These are phyloP conservation scores for Bipolaris cookei DNA, from an alignment of 2,329 filamentous ascomycete species.

Conservation along the genomic window DNA sequence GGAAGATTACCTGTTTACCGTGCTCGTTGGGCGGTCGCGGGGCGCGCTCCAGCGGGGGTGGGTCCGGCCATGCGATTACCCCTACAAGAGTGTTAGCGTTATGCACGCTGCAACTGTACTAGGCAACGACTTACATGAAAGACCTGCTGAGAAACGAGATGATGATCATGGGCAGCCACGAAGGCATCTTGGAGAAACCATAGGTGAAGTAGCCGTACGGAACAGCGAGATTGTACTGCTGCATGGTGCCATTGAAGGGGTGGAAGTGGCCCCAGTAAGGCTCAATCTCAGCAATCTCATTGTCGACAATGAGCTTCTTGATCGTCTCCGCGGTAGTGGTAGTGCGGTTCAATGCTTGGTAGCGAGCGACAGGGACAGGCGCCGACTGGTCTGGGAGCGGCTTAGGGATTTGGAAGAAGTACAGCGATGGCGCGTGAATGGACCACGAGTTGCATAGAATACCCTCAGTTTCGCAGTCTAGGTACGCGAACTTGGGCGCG, in stretches of 20 bases:
- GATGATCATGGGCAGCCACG: conserved; percentile 78
- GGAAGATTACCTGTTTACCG: conserved; percentile 5
- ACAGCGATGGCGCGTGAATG: conserved; percentile 67
- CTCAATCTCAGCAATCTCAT: conserved; percentile 59
- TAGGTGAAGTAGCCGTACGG: conserved; percentile 73
- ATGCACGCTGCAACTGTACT: background rate
- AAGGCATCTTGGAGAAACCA: conserved; percentile 65
- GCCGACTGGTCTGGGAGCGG: conserved; percentile 68
- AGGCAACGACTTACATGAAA: conserved; percentile 68
- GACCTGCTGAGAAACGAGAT: conserved; percentile 75
- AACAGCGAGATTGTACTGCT: conserved; percentile 66
- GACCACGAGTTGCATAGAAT: conserved; percentile 79
- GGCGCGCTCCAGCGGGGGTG: conserved; percentile 9
- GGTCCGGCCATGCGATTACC: conserved; percentile 21
- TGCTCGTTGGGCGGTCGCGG: conserved; percentile 10
- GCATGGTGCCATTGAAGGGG: conserved; percentile 73
- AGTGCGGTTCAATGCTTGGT: conserved; percentile 72
- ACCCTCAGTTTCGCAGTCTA: conserved; percentile 77
- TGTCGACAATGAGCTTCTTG: conserved; percentile 65
- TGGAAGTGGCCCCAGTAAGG: conserved; percentile 74
- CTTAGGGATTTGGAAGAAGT: conserved; percentile 67
- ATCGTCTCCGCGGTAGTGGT: conserved; percentile 70
- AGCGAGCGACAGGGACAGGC: conserved; percentile 68
- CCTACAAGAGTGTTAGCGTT: conserved; percentile 11
- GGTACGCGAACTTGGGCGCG: conserved; percentile 69